phyloP scores from a whole-genome alignment of 2,329 filamentous ascomycete genomes.

The Neofusicoccum kwambonambiense region DNA sequence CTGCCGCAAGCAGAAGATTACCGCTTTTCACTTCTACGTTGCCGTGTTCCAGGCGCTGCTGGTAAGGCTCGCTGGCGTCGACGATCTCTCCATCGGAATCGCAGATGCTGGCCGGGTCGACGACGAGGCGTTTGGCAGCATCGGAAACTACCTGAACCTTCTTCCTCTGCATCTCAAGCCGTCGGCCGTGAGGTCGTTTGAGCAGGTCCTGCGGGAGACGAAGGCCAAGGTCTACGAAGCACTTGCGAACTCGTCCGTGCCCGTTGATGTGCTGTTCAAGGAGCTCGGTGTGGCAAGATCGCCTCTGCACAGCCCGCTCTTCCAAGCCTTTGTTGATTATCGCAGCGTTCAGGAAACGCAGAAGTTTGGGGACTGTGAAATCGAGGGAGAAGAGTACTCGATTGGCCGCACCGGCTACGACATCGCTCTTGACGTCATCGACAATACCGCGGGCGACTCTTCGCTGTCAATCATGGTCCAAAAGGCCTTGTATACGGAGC shows the following conservation, averaged over 20 bases:
- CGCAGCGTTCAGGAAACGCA: constrained; percentile 11
- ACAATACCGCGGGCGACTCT: not conserved
- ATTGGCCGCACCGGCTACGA: constrained; percentile 1
- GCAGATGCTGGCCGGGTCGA: constrained; percentile 39
- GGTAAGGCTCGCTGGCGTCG: constrained; percentile 23
- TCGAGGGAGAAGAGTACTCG: too few relatives aligned
- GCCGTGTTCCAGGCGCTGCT: constrained; percentile 34
- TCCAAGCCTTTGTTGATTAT: constrained; percentile 39
- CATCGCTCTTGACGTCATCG: constrained; percentile 11
- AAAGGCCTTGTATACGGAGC: not conserved
- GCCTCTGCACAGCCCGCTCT: constrained; percentile 32
- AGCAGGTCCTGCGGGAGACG: constrained; percentile 21
- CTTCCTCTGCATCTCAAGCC: constrained; percentile 35
- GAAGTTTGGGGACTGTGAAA: too few relatives aligned
- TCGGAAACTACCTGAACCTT: constrained; percentile 43
- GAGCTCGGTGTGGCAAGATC: constrained; percentile 25
- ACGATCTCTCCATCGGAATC: constrained; percentile 44
- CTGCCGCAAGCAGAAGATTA: constrained; percentile 20
- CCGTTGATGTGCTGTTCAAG: constrained; percentile 36
- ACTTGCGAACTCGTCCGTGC: constrained; percentile 28
- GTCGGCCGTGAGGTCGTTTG: constrained; percentile 22
- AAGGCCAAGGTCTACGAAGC: constrained; percentile 23
- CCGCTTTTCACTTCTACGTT: constrained; percentile 38
- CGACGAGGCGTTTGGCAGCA: constrained; percentile 23
- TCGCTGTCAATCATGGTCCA: constrained; percentile 8